Percentiles rank a stretch among this genome's conserved stretches.
Conservation (phyloP, 2,329 filamentous ascomycete species). For the Penicillium sp. region DNA sequence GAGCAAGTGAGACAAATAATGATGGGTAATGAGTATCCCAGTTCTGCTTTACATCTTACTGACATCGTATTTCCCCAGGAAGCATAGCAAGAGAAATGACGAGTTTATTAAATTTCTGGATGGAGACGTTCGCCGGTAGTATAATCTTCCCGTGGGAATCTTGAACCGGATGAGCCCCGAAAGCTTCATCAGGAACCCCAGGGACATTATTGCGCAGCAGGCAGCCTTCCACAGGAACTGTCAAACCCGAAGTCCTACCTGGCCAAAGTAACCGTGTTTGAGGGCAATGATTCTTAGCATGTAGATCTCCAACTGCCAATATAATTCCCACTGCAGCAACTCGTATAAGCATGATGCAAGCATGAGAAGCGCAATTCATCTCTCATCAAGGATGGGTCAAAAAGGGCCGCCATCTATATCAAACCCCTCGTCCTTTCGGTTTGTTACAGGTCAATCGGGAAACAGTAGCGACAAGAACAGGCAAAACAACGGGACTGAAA, state of each 20-base stretch:
- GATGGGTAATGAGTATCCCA: not conserved
- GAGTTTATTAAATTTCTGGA: not conserved
- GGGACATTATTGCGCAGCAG: not conserved
- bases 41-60: not conserved
- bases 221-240: not conserved
- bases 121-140: not conserved
- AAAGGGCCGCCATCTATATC: not conserved
- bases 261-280: not conserved
- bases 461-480: not conserved
- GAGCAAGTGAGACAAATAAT: constrained; percentile 7
- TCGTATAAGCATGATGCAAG: not conserved
- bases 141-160: not conserved
- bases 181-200: not conserved
- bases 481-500: not conserved
- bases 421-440: not conserved
- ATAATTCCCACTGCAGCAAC: not conserved
- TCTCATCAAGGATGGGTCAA: not conserved
- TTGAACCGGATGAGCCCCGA: not conserved
- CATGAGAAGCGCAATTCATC: not conserved
- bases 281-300: not conserved
- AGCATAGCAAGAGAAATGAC: not conserved
- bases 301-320: not conserved
- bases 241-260: not conserved
- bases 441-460: not conserved
- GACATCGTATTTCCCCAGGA: not conserved